Evolutionary conservation across 257 asterid genomes (phyloP), one percentile per base, ranked within the genome.

Genomic region (Plantago major): DNA sequence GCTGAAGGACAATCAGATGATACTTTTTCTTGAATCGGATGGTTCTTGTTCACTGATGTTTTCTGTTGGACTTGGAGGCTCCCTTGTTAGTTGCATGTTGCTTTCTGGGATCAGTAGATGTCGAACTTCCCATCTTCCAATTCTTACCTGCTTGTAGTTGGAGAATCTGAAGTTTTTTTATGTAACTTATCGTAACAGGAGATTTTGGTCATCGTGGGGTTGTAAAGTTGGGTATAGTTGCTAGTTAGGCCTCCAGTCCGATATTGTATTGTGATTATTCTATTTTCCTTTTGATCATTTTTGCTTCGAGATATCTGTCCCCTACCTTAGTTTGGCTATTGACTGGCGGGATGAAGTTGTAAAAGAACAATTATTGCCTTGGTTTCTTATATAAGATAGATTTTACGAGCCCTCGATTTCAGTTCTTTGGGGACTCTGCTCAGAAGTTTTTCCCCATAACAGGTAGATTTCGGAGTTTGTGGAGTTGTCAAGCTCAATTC

Each of bases 171-270:
- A 38, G 54, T 57, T 64, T n/a, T n/a, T n/a, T n/a, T n/a, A n/a
- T n/a, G n/a, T n/a, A n/a, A 60, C 62, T 46, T 15, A 16, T 69
- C n/a, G 81, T 65, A 70, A 55, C 66, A 46, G 60, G 42, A 68
- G 77, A 71, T 78, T 78, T 76, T 73, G 78, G 70, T 66, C 44
- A 50, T n/a, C n/a, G 45, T 70, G 73, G 82, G 75, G 61, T 62
- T 78, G 87, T 78, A 76, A 73, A 78, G 79, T 51, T 67, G 73
- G 79, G 73, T 73, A 66, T 73, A 30, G 37, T 30, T 30, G 37
- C 37, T 30, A 76, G 82, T 59, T 82, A 60, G 78, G 66, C 52
- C 44, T 67, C 48, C 49, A 3, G 14, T 64, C 14, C 40, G 6
- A 43, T 42, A 30, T 5, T 30, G 28, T 62, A n/a, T 55, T 44